Conservation (phyloP, 495 filamentous ascomycete genomes). For the Aspergillus sparsus region DNA sequence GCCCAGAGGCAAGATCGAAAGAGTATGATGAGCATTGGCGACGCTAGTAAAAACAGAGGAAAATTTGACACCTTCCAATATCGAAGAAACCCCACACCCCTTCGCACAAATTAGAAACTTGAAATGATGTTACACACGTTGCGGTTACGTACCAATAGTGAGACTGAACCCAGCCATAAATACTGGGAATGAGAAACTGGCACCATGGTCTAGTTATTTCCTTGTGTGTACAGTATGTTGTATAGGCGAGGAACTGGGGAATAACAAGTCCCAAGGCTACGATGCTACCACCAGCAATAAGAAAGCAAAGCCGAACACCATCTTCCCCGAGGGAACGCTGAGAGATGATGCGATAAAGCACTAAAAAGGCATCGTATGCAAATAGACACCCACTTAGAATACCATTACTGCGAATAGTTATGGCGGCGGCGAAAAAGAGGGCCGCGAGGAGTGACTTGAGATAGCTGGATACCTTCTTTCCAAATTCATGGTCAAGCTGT, state of each 20-base stretch:
- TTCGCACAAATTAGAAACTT: conserved; percentile 38
- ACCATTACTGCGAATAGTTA: conserved; percentile 81
- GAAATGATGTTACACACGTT: neutral
- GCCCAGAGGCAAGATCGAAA: conserved; percentile 59
- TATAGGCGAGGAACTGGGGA: conserved; percentile 78
- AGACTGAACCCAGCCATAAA: conserved; percentile 86
- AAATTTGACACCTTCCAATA: conserved; percentile 90
- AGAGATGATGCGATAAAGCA: conserved; percentile 35
- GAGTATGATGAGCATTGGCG: conserved; percentile 75
- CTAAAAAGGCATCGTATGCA: conserved; percentile 54
- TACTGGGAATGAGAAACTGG: conserved; percentile 66
- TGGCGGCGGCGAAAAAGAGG: conserved; percentile 69
- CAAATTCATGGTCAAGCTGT: conserved; percentile 35
- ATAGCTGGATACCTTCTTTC: conserved; percentile 35
- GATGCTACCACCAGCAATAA: conserved; percentile 64
- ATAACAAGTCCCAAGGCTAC: conserved; percentile 64
- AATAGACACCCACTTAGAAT: conserved; percentile 78
- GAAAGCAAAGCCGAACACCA: conserved; percentile 50
- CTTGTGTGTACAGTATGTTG: conserved; percentile 60
- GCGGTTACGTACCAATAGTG: conserved; percentile 76
- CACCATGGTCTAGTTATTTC: conserved; percentile 70
- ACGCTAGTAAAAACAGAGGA: conserved; percentile 82
- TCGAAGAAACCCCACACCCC: conserved; percentile 81
- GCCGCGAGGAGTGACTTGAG: conserved; percentile 59
- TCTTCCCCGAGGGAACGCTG: conserved; percentile 29